Base-by-base conservation (phyloP, 2,329 filamentous ascomycete species). In the Colletotrichum sidae region DNA sequence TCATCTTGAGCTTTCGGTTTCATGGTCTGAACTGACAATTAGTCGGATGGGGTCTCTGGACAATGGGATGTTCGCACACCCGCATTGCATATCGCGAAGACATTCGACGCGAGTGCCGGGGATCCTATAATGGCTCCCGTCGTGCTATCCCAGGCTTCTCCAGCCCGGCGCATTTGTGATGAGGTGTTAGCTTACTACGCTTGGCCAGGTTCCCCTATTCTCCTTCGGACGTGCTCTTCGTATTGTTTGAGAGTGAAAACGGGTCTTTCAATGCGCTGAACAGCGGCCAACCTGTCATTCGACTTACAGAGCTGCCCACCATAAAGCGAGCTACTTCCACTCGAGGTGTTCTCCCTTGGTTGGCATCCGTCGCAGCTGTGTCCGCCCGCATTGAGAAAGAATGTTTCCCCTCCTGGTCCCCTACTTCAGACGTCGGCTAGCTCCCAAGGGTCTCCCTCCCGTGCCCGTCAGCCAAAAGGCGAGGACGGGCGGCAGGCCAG, bases 211-310 rank as follows among this genome's bases (percentile, higher is more conserved):
- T 42, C 57, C 57, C 62, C 62, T 55, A 60, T 65, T 61, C 62
- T 65, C 45, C 49, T 47, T 5, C 25, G 5, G 25, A 25, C 25
- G 25, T 25, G 37, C 37, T 50, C 45, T 37, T 41, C 56, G 25
- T 52, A 15, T 55, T 37, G 62, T 56, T 41, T 49, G 34, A 65
- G 17, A 25, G 51, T 55, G 62, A 45, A 55, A 65, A 55, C 51
- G 57, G 45, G 52, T n/a, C 57, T 38, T 65, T 65, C 34, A 25
- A 65, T 65, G 62, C 62, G 50, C 62, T 54, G 34, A 65, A 56
- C 62, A 62, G 57, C 62, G 62, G 39, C 51, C 51, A 65, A 62
- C 62, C 62, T 65, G 46, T 41, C 62, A 51, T 35, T 59, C 25
- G 49, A 41, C 15, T 34, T 49, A 17, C 46, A 57, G 44, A 17